Evolutionary conservation across 1,139 yeast species (phyloP), one percentile per base, ranked within the genome.

Genomic region (Candida gigantensis): DNA sequence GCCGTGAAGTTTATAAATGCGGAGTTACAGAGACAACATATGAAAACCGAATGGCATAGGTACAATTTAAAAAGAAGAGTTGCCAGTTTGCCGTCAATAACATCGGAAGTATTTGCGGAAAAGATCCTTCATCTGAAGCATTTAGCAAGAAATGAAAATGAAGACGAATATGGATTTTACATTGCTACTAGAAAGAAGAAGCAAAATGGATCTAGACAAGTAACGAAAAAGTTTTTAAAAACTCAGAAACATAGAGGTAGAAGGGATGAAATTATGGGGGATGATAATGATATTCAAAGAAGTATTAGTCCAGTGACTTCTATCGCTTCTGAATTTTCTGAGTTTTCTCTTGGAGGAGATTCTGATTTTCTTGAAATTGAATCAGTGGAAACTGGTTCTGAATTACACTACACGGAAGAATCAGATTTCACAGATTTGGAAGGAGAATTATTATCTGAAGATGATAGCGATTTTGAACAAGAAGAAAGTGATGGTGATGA

Each of bases 41-140:
- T 92, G 97, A 88, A 87, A 57, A 82, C 96, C 1, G 97, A 90
- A 44, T 90, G 97, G 97, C 97, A 89, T 55, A 74, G 95, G 47
- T 92, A 87, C 59, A 90, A 92, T 55, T 73, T 92, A 56, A 92
- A 92, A 62, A 76, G 98, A 60, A 74, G 96, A 53, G 96, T 92
- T 26, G 96, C 96, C 3, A 77, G 79, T 32, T 66, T 92, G 46
- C 83, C 90, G 2, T 82, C 96, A 3, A 83, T 92, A 33, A 67
- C 82, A 14, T 83, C 96, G 1, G 89, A 86, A 41, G 70, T 81
- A 7, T 88, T 87, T 67, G 89, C 92, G 2, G 92, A 85, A 53
- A 85, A 87, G 56, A 76, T 85, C 40, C 55, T 70, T 42, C 21
- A 30, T 10, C 25, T 21, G 16, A 27, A 48, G 21, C 42, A 47